Evolutionary conservation across 192 early-diverging fungal genomes (phyloP), one percentile per base, ranked within the genome.

Genomic region (Coemansia reversa): DNA sequence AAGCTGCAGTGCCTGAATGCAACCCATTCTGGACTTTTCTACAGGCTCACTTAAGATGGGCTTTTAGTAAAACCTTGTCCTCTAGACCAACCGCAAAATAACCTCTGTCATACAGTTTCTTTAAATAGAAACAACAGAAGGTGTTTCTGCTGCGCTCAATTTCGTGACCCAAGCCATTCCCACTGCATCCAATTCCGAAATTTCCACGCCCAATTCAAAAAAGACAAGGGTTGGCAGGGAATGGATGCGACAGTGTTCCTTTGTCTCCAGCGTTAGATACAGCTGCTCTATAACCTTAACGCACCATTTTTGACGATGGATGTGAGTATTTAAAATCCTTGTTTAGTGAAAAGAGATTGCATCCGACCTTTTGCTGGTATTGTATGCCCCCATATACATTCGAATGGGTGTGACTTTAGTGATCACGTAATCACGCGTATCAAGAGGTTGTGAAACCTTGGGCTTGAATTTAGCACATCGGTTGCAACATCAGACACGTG

Each of bases 261-360:
- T 24, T 19, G 20, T 19, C 51, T 5, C 20, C 6, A 19, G 14
- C 48, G 32, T 54, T 60, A 58, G 57, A 67, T 60, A 7, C 65
- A 49, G 16, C 23, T 25, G 50, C 24, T 18, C 33, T 35, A 49
- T 7, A 7, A 30, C 47, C 12, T 33, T 25, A 54, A 67, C 71
- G 71, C 65, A 73, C 71, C 71, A 73, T 73, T 73, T 62, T 72
- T 29, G 29, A 56, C 53, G 65, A 67, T 67, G 71, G 71, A 73
- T 73, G 71, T 67, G 27, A 58, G 50, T 55, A 30, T 60, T 50
- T 58, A 62, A 61, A 60, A 24, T 23, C 33, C 51, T 7, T 51
- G 30, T 51, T 24, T 7, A 1, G 7, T 22, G 51, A 50, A 51
- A 51, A 51, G 51, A 51, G 51, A 51, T 19, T n/a, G 51, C 30